Evolutionary conservation across 306 rosid genomes (phyloP).

Genomic region (Malus orientalis): DNA sequence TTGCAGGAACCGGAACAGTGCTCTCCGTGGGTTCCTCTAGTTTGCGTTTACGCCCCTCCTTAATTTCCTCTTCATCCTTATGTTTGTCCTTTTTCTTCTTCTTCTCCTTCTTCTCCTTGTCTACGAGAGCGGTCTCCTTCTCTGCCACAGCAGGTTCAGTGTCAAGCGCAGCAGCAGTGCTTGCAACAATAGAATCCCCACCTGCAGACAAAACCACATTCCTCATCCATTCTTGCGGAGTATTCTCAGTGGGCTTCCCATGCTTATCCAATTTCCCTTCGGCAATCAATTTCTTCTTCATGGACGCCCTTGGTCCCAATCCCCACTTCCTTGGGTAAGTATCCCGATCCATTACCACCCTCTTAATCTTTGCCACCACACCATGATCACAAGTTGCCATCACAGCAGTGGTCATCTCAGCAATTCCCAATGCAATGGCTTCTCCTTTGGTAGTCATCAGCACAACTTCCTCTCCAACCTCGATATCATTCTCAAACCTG

Average conservation of each 20-base stretch:
- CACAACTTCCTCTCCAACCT: conserved; percentile 73
- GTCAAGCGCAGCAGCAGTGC: conserved; percentile 36
- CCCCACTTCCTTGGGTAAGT: conserved; percentile 91
- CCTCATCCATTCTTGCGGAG: conserved; percentile 68
- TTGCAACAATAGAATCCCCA: conserved; percentile 49
- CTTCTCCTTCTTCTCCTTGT: conserved; percentile 18
- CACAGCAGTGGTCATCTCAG: conserved; percentile 84
- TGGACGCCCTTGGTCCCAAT: conserved; percentile 70
- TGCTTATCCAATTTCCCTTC: conserved; percentile 71
- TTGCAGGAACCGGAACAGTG: conserved; percentile 26
- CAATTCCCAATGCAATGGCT: conserved; percentile 78
- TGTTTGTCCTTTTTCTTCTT: background rate
- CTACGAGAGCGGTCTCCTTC: conserved; percentile 1
- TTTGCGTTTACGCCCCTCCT: conserved; percentile 42
- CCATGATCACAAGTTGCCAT: conserved; percentile 92
- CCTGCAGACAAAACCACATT: conserved; percentile 55
- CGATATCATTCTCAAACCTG: conserved; percentile 74
- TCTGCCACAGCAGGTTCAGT: conserved; percentile 20
- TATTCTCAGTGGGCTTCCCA: conserved; percentile 60
- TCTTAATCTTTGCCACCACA: conserved; percentile 72
- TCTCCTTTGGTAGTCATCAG: conserved; percentile 83
- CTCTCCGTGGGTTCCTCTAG: conserved; percentile 29
- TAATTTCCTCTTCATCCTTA: conserved; percentile 19
- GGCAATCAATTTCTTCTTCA: conserved; percentile 62
- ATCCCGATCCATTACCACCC: conserved; percentile 90